Evolutionary conservation across 2,329 filamentous ascomycete genomes (phyloP), one percentile per base, ranked within the genome.

Genomic region (Ascochyta rabiei): DNA sequence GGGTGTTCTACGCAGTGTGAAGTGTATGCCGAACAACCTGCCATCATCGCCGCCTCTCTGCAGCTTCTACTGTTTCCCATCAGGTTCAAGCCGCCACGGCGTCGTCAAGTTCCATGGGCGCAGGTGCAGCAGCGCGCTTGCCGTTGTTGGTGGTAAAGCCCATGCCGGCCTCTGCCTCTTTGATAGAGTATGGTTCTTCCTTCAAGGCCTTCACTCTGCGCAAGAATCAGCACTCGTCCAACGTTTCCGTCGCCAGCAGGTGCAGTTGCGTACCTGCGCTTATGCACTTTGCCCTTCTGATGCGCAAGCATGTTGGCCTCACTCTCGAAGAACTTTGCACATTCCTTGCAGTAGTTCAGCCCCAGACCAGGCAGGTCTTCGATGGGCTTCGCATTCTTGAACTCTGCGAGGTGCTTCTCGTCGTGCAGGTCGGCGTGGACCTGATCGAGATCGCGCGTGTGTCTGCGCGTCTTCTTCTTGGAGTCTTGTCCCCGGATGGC

Each of bases 281-380:
- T 97, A 78, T 99, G 95, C 61, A 90, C 91, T 79, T 97, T 99
- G 66, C 91, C 91, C 75, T 89, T 91, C 53, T 82, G 82, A 77
- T 99, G 95, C 24, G 85, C 82, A 31, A 83, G 81, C 53, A 96
- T 80, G 66, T 90, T 96, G 66, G 84, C 76, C 63, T 95, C 89
- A 44, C 87, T 89, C 75, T 98, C 93, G 75, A 96, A 98, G 89
- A 91, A 98, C 79, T 96, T 98, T 60, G 95, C 89, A 76, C 95
- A 99, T 76, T 96, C 90, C 15, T 89, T 82, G 76, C 95, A 99
- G 77, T 97, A 98, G 74, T 88, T 88, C 66, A 86, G 83, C 23
- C 95, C 95, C 43, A 97, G 81, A 0, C 87, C 93, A 3, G 95
- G 95, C 31, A 97, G 82, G 69, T 98, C 95, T 72, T 98, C 93